Percentiles rank a stretch among this genome's conserved stretches.
Evolutionary conservation across 306 rosid genomes (phyloP).

Genomic region (Lagenaria siceraria): DNA sequence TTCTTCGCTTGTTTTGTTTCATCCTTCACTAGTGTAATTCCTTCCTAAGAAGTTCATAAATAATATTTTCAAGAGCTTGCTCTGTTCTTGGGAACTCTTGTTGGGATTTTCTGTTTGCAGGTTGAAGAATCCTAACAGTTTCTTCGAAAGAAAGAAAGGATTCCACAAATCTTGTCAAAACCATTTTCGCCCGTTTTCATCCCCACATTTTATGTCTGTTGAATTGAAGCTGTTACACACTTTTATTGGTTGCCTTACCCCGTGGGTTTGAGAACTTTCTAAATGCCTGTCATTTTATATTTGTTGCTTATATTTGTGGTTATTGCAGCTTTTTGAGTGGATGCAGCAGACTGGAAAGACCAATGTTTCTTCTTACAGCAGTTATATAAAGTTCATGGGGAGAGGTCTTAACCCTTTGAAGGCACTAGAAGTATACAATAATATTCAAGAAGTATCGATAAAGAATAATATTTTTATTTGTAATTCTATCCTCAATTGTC

Average conservation of each 20-base stretch:
- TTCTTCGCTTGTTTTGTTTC: too few species aligned
- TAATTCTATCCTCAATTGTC: constrained; percentile 63
- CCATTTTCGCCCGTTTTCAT: not conserved
- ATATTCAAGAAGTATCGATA: constrained; percentile 42
- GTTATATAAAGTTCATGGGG: constrained; percentile 58
- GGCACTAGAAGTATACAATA: constrained; percentile 43
- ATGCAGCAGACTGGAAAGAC: constrained; percentile 67
- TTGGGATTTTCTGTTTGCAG: too few species aligned
- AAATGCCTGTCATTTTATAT: not conserved
- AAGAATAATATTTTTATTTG: constrained; percentile 50
- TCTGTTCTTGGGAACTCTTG: too few species aligned
- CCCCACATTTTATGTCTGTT: not conserved
- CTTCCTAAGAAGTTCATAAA: too few species aligned
- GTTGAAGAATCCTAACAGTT: too few species aligned
- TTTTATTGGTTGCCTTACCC: not conserved
- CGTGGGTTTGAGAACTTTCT: not conserved
- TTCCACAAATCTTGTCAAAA: not conserved
- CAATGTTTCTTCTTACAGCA: constrained; percentile 50
- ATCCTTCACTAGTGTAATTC: too few species aligned
- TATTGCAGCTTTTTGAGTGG: constrained; percentile 77
- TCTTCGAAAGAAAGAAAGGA: not conserved
- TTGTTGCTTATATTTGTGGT: not conserved
- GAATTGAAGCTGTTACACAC: not conserved
- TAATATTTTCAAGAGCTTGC: too few species aligned
- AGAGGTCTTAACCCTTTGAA: constrained; percentile 45